Base-by-base conservation (phyloP, 2,329 filamentous ascomycete genomes). In the Penicillium sumatraense region DNA sequence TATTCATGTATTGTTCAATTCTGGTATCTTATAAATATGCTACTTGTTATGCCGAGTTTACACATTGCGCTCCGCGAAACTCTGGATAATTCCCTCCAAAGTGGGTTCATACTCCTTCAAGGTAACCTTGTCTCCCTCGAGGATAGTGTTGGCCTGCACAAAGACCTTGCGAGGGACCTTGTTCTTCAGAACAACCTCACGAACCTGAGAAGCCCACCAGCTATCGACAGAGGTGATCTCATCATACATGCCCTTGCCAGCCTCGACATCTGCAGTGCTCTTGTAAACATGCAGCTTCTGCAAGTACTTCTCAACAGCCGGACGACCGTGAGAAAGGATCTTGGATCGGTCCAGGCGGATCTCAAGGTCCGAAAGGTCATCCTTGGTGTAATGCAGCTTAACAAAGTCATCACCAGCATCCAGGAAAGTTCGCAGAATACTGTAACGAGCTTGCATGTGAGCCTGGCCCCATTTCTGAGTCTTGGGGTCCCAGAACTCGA, bases 401-500 rank as follows among this genome's bases (percentile, higher is more conserved):
- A 91, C 93, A 75, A 97, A 97, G 68, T 90, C 87, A 53, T 89
- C 85, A n/a, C 89, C 91, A 1, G 92, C 93, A 63, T 89, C 84
- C 16, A 97, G 83, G 83, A 97, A 93, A 70, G 76, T 77, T 16
- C 75, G 75, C 51, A 97, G 79, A 67, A 97, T 96, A 49, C 89
- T 90, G 77, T 92, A 97, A 10, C 93, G 89, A 20, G 92, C 93
- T 75, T 96, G 91, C 76, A 91, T 96, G 71, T 96, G 92, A 61
- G 89, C 85, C 75, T 96, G 93, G 8, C 93, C 93, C 93, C 93
- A 96, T 78, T 96, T 96, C 62, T 87, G 82, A 65, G 84, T 87
- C 78, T 93, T 93, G 5, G 92, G 92, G 68, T 97, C 92, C 92
- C 92, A 98, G 81, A 95, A 91, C 72, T 98, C 93, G 20, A 98